Evolutionary conservation across 2,329 filamentous ascomycete genomes (phyloP), one percentile per base, ranked within the genome.

Genomic region (Pseudogymnoascus sp.): DNA sequence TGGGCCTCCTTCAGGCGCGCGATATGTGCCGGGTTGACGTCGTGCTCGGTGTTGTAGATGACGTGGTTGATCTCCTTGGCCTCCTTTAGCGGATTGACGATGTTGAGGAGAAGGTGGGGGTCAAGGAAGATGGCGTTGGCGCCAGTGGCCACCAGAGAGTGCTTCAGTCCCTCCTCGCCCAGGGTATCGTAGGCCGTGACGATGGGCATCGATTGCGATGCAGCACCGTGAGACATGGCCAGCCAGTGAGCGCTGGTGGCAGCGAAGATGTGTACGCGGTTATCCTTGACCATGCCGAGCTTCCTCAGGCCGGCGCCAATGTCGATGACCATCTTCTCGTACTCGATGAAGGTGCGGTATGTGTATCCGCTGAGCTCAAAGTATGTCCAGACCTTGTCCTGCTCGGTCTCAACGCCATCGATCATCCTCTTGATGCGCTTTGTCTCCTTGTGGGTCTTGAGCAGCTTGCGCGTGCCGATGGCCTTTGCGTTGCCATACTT

Each of bases 131-230:
- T 93, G 75, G 89, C 88, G 70, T 86, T 86, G 62, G 91, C 89
- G 66, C 86, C 80, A 62, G 91, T 95, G 78, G 96, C 89, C 34
- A 86, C 81, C 66, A 97, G 84, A 1, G 92, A 96, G 79, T 96
- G 91, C 77, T 88, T 86, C 66, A 97, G 84, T 44, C 92, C 93
- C 67, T 87, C 85, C 71, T 91, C 84, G 63, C 93, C 93, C 59
- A 97, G 86, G 14, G 92, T 96, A 75, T 96, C 93, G 76, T 96
- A 97, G 60, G 93, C 91, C 37, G 93, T 97, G 60, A 96, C 93
- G 68, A 97, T 93, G 65, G 90, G 86, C 73, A 97, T 85, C 44
- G 91, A 93, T 77, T 97, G 93, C 21, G 92, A 93, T 28, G 87
- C 77, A 63, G 80, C 79, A 61, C 75, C 81, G 71, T 84, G 81